Evolutionary conservation across 2,329 filamentous ascomycete genomes (phyloP).

Genomic region (Pyrenophora tritici-repentis): DNA sequence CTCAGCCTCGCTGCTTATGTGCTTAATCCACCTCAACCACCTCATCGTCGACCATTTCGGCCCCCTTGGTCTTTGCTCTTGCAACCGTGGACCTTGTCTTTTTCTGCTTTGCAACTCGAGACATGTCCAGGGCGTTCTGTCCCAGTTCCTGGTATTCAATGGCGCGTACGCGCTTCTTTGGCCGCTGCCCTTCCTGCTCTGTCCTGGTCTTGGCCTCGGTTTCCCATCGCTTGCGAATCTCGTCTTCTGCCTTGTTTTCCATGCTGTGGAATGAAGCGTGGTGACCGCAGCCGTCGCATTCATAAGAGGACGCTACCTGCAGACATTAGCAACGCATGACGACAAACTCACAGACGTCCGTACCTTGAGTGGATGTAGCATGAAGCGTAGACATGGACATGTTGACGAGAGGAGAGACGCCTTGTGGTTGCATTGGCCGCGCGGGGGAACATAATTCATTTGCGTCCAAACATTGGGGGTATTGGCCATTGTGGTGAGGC

Average conservation of each 20-base stretch:
- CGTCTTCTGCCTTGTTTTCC: conserved; percentile 57
- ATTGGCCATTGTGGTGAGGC: conserved; percentile 18
- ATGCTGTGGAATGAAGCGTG: conserved; percentile 61
- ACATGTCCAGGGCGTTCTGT: too few relatives aligned
- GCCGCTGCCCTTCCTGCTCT: conserved; percentile 16
- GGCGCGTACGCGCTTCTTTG: conserved; percentile 36
- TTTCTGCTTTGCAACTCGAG: neutral
- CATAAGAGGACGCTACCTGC: conserved; percentile 56
- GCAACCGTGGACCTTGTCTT: conserved; percentile 11
- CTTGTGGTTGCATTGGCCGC: conserved; percentile 58
- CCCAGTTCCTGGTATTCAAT: conserved; percentile 25
- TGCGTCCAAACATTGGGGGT: conserved; percentile 55
- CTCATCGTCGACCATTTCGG: conserved; percentile 28
- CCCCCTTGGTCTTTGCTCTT: conserved; percentile 25
- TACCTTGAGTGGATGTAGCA: conserved; percentile 62
- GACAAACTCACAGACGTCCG: neutral
- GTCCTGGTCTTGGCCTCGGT: conserved; percentile 42
- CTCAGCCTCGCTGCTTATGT: neutral
- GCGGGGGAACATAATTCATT: conserved; percentile 58
- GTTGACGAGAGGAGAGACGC: conserved; percentile 51
- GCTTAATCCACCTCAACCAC: conserved; percentile 35
- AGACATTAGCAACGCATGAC: neutral
- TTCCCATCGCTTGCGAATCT: conserved; percentile 53
- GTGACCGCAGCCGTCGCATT: conserved; percentile 61
- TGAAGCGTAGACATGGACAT: conserved; percentile 61